Base-by-base conservation (phyloP, 2,329 filamentous ascomycete genomes). In the Phaeosphaeria sp. region DNA sequence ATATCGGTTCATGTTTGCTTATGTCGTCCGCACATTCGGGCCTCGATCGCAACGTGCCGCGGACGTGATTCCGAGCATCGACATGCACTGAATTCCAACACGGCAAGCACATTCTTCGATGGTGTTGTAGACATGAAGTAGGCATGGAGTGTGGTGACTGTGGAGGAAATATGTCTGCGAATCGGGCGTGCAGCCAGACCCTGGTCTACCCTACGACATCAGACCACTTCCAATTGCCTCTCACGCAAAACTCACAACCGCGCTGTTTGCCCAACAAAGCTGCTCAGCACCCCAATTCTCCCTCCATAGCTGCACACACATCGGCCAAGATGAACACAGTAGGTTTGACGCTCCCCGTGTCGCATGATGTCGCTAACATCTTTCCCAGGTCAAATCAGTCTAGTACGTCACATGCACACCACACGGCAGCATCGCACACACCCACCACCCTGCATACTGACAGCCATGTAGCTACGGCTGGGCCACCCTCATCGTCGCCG, bases 401-500 rank as follows among this genome's bases (percentile, higher is more conserved):
- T 86, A 84, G 84, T 86, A 80, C 78, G 81, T 75, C 72, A 72
- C 59, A 53, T 22, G 30, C 22, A 18, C 52, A 30, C 58, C n/a
- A n/a, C n/a, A n/a, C n/a, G n/a, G n/a, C n/a, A n/a, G n/a, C n/a
- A n/a, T n/a, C n/a, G n/a, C n/a, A n/a, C n/a, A n/a, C n/a, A n/a
- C n/a, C n/a, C n/a, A n/a, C n/a, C n/a, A n/a, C 43, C 36, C 48
- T 53, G 44, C 33, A 25, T 50, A 46, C 25, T 39, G n/a, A 51
- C 43, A 15, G 18, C 17, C 27, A 60, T 56, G 67, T 65, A 96
- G 93, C 91, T 82, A 94, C 73, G 95, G 95, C 74, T 97, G 92
- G 95, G 93, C 91, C 68, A 86, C 92, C 49, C 86, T 98, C 53
- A 95, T 93, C 75, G 84, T 69, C 51, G 92, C 93, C 66, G 95